Percentiles rank a stretch among this genome's conserved stretches.
Conservation (phyloP, 2,329 filamentous ascomycete species). For the Teratosphaeria destructans region DNA sequence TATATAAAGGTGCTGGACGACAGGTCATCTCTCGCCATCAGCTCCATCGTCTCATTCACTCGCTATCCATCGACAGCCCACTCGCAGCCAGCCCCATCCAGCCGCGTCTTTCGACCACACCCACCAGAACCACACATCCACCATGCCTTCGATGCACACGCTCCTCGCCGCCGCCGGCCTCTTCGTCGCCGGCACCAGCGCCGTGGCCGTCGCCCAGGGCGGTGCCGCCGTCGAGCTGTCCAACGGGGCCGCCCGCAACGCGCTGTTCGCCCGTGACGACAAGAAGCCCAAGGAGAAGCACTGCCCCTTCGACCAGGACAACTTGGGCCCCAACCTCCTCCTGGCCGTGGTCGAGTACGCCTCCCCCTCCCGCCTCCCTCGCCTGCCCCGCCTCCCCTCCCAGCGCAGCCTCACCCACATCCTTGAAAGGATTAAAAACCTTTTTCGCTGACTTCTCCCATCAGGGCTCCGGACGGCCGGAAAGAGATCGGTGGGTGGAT, state of each 20-base stretch:
- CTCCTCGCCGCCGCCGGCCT: background rate
- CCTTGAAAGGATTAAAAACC: no score
- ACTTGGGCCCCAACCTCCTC: background rate
- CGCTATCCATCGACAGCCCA: background rate
- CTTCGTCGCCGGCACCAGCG: background rate
- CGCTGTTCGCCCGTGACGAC: background rate
- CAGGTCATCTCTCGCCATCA: background rate
- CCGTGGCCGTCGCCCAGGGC: background rate
- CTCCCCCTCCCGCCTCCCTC: background rate
- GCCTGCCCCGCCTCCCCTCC: background rate
- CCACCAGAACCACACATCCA: background rate
- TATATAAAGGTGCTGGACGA: background rate
- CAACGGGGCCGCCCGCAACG: background rate
- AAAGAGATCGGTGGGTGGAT: background rate
- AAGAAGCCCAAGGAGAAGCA: background rate
- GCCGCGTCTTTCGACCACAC: no score
- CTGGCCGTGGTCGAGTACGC: background rate
- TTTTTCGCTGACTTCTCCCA: background rate
- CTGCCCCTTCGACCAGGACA: background rate
- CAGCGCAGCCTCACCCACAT: no score
- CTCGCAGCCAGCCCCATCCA: no score
- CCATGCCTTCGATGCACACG: background rate
- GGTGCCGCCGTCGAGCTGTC: background rate
- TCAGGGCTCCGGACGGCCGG: background rate
- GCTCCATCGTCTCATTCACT: background rate